Base-by-base conservation (phyloP, 2,329 filamentous ascomycete genomes). In the Cryphonectria japonica region DNA sequence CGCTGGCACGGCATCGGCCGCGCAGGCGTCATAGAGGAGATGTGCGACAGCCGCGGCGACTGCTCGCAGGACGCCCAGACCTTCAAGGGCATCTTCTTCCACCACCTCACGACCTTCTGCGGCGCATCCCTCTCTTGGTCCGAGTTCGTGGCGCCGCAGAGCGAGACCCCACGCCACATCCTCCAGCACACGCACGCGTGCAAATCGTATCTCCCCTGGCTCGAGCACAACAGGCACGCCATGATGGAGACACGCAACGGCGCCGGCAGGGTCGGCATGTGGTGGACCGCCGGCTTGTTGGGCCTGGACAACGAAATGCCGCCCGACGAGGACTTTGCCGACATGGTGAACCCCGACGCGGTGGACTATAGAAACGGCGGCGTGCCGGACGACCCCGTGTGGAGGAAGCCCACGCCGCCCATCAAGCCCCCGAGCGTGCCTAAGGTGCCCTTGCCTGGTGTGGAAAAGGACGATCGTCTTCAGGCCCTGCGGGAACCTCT, bases 81-180 rank as follows among this genome's bases (percentile, higher is more conserved):
- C 0, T 98, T 98, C 87, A 98, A 98, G 80, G 93, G 93, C 39
- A 95, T 98, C 70, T 97, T 95, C 84, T 97, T 97, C 82, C 93
- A 97, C 78, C 95, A 98, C 78, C 84, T 98, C 2, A 87, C 90
- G 0, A 82, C 89, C 0, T 97, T 98, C 79, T 98, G 95, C 79
- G 85, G 86, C 5, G 86, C 89, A 0, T 80, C 97, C 0, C 77
- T 83, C 13, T 80, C 86, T 1, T 80, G 78, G 5, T 11, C 72
- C 0, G 73, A 71, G 1, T 73, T 77, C 22, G 73, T 68, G 19
- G 70, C 61, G 41, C 75, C 69, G 75, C 76, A 68, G 73, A 74
- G 62, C 62, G 26, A 71, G 9, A 69, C 63, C 1, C 62, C 29
- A 19, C 34, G 52, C 32, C 71, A 67, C 43, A 50, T 71, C 61